Evolutionary conservation across 2,329 filamentous ascomycete genomes (phyloP).

Genomic region (Aspergillus sp.): DNA sequence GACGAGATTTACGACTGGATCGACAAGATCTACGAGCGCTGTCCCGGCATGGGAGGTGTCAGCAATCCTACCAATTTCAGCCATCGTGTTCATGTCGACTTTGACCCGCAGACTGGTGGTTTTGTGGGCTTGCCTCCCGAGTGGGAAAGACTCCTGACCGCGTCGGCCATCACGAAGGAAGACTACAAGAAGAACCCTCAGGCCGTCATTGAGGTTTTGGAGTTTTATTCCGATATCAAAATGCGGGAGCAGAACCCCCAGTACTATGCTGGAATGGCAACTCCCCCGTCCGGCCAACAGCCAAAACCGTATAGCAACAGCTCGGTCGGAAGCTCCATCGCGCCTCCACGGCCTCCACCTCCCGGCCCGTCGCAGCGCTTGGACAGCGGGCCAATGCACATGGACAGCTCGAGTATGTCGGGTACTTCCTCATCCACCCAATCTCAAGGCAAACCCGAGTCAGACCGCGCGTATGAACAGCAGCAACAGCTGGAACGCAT

Average conservation of each 20-base stretch:
- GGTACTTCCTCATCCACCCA: conserved; percentile 24
- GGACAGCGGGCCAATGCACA: conserved; percentile 34
- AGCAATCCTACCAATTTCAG: conserved; percentile 98
- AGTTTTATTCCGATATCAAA: conserved; percentile 61
- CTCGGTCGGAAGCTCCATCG: conserved; percentile 49
- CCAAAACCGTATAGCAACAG: conserved; percentile 42
- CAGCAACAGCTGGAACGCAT: conserved; percentile 36
- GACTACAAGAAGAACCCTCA: conserved; percentile 96
- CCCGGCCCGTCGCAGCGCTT: conserved; percentile 39
- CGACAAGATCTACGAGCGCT: conserved; percentile 92
- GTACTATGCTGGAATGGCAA: conserved; percentile 50
- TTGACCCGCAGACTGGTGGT: conserved; percentile 87
- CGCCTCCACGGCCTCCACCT: conserved; percentile 59
- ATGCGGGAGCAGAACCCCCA: conserved; percentile 55
- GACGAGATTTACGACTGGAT: conserved; percentile 99
- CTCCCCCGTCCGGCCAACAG: conserved; percentile 49
- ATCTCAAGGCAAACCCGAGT: conserved; percentile 45
- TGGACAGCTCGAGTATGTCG: conserved; percentile 17
- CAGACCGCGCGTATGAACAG: conserved; percentile 41
- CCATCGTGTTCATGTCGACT: conserved; percentile 93
- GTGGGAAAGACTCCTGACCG: conserved; percentile 94
- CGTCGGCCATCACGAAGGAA: conserved; percentile 94
- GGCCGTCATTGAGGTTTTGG: conserved; percentile 58
- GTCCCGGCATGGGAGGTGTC: conserved; percentile 93
- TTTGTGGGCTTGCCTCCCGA: conserved; percentile 91